Conservation (phyloP, 805 yeast species). For the Saturnispora halmiae region DNA sequence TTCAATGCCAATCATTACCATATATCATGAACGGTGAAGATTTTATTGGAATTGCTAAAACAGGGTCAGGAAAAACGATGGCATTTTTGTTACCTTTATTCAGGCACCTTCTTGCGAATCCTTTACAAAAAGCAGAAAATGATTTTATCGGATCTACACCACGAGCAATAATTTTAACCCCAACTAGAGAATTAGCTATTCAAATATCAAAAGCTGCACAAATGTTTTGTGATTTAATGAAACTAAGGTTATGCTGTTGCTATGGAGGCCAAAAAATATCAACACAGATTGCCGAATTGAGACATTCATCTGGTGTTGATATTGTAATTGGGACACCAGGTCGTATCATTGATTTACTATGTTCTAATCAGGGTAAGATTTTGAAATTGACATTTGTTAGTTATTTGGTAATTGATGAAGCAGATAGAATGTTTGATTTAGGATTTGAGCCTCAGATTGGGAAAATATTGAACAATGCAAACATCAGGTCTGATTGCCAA, state of each 20-base stretch:
- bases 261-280: slow-evolving; percentile 87
- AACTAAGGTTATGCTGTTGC: slow-evolving; percentile 60
- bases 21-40: slow-evolving; percentile 85
- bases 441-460: slow-evolving; percentile 95
- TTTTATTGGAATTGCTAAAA: slow-evolving; percentile 88
- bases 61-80: slow-evolving; percentile 94
- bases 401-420: slow-evolving; percentile 87
- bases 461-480: slow-evolving; percentile 54
- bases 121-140: slow-evolving; percentile 15
- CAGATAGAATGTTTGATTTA: slow-evolving; percentile 92
- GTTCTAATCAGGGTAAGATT: slow-evolving; percentile 75
- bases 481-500: slow-evolving; percentile 74
- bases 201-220: slow-evolving; percentile 68
- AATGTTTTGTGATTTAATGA: slow-evolving; percentile 44
- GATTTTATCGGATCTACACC: slow-evolving; percentile 57
- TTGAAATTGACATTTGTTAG: slow-evolving; percentile 61
- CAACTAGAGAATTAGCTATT: slow-evolving; percentile 85
- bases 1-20: slow-evolving; percentile 87
- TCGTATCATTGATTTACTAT: slow-evolving; percentile 75
- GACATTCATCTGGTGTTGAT: slow-evolving; percentile 53
- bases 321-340: slow-evolving; percentile 94
- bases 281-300: slow-evolving; percentile 69
- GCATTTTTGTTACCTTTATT: slow-evolving; percentile 79
- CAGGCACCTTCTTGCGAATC: slow-evolving; percentile 72
- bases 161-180: slow-evolving; percentile 69